A percentile compares a stretch with the other conserved stretches of the same genome.
Evolutionary conservation across 1,139 yeast genomes (phyloP).

Genomic region (Geotrichum siamense): DNA sequence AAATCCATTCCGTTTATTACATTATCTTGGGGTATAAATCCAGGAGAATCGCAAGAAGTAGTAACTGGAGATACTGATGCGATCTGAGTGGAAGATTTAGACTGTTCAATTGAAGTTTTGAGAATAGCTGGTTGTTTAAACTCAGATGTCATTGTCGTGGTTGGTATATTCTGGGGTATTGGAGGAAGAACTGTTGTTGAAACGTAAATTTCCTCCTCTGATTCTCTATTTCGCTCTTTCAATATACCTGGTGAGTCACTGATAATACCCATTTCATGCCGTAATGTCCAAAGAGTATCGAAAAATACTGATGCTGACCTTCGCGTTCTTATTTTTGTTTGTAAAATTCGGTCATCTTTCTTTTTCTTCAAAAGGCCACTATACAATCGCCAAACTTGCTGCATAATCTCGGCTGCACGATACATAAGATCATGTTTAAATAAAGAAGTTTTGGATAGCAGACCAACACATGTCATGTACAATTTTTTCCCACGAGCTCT

Average conservation of each 20-base stretch:
- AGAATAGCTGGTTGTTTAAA: background rate
- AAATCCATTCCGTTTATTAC: slow-evolving; percentile 13
- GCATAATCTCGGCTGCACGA: slow-evolving; percentile 88
- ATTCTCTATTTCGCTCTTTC: slow-evolving; percentile 26
- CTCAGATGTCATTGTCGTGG: background rate
- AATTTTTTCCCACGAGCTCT: slow-evolving; percentile 62
- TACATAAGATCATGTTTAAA: slow-evolving; percentile 88
- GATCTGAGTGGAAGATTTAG: slow-evolving; percentile 5
- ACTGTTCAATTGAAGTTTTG: background rate
- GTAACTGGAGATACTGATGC: slow-evolving; percentile 9
- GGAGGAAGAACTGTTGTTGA: slow-evolving; percentile 2
- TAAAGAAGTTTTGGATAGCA: slow-evolving; percentile 74
- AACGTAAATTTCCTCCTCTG: slow-evolving; percentile 21
- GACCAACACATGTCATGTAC: slow-evolving; percentile 60
- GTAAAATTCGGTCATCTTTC: slow-evolving; percentile 23
- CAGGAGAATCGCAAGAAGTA: slow-evolving; percentile 1
- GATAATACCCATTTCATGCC: slow-evolving; percentile 71
- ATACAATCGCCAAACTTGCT: slow-evolving; percentile 87
- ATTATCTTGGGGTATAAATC: slow-evolving; percentile 7
- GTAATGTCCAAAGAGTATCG: slow-evolving; percentile 74
- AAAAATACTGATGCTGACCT: slow-evolving; percentile 91
- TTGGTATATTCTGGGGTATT: background rate
- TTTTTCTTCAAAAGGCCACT: slow-evolving; percentile 46
- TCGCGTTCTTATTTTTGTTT: slow-evolving; percentile 60
- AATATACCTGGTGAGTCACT: slow-evolving; percentile 34